Percentiles rank a stretch among this genome's conserved stretches.
Conservation (phyloP, 148 eudicot species). For the Arctostaphylos glauca region DNA sequence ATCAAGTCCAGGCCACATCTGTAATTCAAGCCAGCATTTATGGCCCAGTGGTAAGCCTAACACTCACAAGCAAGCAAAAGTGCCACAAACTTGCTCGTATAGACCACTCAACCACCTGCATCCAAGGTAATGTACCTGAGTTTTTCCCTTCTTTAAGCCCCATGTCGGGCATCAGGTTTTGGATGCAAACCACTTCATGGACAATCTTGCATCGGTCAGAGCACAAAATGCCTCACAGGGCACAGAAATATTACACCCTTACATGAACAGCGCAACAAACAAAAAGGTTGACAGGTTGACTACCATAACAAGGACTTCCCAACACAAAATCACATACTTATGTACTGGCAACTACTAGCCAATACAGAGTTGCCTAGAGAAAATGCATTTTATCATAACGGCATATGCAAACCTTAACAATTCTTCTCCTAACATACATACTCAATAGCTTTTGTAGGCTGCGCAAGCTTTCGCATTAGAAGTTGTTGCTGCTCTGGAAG, state of each 20-base stretch:
- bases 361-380: background rate
- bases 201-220: background rate
- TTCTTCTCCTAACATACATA: slow-evolving; percentile 33
- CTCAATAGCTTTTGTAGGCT: slow-evolving; percentile 78
- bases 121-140: background rate
- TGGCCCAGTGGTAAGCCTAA: background rate
- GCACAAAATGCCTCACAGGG: background rate
- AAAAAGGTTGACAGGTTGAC: background rate
- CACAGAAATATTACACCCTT: background rate
- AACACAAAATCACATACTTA: background rate
- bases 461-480: slow-evolving; percentile 85
- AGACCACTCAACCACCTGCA: background rate
- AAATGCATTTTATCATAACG: background rate
- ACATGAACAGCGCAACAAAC: background rate
- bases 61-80: background rate
- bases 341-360: background rate
- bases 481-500: slow-evolving; percentile 91
- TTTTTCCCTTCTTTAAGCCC: slow-evolving; percentile 5
- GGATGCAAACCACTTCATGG: background rate
- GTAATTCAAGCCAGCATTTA: slow-evolving; percentile 7
- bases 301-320: background rate
- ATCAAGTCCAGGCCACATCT: background rate
- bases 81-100: background rate
- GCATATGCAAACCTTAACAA: background rate
- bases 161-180: background rate